A percentile compares a stretch with the other conserved stretches of the same genome.
Conservation (phyloP, 768 basidiomycete species). For the Asterophora lycoperdoides region DNA sequence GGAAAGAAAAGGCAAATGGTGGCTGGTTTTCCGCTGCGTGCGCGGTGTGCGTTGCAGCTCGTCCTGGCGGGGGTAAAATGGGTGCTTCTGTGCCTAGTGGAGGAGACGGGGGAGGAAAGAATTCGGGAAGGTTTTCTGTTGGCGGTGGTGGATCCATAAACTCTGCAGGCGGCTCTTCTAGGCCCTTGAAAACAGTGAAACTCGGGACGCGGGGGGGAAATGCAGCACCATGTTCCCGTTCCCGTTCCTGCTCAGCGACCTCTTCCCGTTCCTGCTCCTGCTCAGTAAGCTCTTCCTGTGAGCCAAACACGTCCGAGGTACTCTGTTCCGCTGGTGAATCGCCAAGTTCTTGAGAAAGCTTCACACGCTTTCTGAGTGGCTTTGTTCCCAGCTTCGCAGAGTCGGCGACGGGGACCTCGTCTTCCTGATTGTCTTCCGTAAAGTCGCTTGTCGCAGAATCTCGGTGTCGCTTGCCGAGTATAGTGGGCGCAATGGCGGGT, state of each 20-base stretch:
- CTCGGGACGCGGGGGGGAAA: constrained; percentile 31
- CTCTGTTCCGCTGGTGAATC: constrained; percentile 1
- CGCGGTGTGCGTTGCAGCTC: constrained; percentile 40
- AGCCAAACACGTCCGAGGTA: not conserved
- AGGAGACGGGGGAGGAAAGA: constrained; percentile 43
- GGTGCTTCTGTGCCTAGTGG: constrained; percentile 23
- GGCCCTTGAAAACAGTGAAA: constrained; percentile 49
- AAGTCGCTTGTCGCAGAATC: constrained; percentile 43
- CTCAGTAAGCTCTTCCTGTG: constrained; percentile 9
- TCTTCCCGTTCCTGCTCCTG: constrained; percentile 16
- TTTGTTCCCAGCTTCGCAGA: constrained; percentile 34
- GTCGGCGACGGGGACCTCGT: constrained; percentile 31
- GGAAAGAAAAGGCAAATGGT: constrained; percentile 49
- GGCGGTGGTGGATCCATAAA: constrained; percentile 46
- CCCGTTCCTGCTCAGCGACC: constrained; percentile 14
- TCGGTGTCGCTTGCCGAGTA: constrained; percentile 65
- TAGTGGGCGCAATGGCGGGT: constrained; percentile 40
- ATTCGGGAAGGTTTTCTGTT: constrained; percentile 48
- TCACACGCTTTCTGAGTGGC: constrained; percentile 53
- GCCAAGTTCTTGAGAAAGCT: constrained; percentile 21
- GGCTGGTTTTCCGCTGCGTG: constrained; percentile 51
- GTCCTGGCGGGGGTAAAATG: constrained; percentile 8
- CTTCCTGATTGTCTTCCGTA: constrained; percentile 40
- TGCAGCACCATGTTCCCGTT: constrained; percentile 13
- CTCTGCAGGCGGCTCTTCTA: constrained; percentile 27